Evolutionary conservation across 208 protist species (phyloP).

Genomic region (Leishmania tarentolae): DNA sequence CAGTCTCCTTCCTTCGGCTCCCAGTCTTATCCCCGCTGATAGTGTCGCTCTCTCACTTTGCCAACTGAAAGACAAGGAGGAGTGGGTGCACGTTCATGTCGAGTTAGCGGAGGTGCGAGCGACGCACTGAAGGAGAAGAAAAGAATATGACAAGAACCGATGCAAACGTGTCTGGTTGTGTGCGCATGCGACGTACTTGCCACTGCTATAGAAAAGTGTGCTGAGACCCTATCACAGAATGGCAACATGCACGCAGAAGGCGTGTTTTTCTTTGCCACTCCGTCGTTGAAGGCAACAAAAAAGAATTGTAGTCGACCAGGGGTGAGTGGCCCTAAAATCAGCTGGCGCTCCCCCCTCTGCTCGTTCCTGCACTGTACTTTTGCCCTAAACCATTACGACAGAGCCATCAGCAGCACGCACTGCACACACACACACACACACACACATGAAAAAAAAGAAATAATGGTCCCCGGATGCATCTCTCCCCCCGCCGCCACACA

Average conservation of each 20-base stretch:
- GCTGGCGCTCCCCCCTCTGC: not conserved
- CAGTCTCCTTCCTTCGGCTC: not conserved
- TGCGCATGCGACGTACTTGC: not conserved
- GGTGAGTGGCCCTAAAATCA: not conserved
- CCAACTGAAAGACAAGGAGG: not conserved
- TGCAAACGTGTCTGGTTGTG: not conserved
- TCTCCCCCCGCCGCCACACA: not conserved
- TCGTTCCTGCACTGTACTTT: not conserved
- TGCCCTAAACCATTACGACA: not conserved
- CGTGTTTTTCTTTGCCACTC: not conserved
- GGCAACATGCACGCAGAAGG: not conserved
- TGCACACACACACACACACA: too few relatives aligned
- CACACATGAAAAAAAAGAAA: too few relatives aligned
- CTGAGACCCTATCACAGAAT: not conserved
- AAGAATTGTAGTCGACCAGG: not conserved
- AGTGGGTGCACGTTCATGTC: not conserved
- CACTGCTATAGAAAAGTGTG: not conserved
- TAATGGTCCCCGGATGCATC: not conserved
- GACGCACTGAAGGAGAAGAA: not conserved
- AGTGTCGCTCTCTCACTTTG: not conserved
- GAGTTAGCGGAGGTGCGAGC: not conserved
- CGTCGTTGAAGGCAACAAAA: not conserved
- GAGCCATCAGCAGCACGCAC: too few relatives aligned
- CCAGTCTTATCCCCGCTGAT: not conserved
- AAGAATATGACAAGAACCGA: not conserved